phyloP scores from a whole-genome alignment of 108 stramenopile genomes.

The Nannochloropsis granulata region DNA sequence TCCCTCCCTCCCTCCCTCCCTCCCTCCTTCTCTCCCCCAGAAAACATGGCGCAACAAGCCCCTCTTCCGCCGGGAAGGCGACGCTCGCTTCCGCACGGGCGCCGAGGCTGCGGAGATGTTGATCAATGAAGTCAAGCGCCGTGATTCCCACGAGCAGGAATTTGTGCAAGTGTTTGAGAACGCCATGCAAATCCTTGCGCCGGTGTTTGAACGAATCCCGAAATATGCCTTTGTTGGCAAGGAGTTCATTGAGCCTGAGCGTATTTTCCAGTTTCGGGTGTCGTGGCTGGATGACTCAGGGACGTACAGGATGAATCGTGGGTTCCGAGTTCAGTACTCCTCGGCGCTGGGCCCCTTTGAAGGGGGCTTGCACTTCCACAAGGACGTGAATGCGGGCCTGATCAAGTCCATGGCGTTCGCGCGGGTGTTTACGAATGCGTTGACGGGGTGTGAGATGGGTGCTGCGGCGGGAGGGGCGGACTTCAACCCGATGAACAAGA shows the following conservation, averaged over 20 bases:
- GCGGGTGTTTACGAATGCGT: constrained; percentile 65
- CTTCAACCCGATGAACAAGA: constrained; percentile 78
- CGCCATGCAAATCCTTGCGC: constrained; percentile 60
- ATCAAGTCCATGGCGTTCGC: constrained; percentile 33
- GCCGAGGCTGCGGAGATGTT: constrained; percentile 25
- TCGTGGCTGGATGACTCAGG: constrained; percentile 46
- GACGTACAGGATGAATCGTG: constrained; percentile 39
- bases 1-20: background rate
- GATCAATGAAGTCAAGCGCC: constrained; percentile 42
- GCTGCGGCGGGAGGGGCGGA: constrained; percentile 85
- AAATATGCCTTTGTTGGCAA: constrained; percentile 89
- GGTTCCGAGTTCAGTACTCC: constrained; percentile 44
- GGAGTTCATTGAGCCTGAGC: constrained; percentile 48
- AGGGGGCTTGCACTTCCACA: constrained; percentile 76
- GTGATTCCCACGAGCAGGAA: constrained; percentile 63
- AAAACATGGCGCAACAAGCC: constrained; percentile 34
- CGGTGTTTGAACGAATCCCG: constrained; percentile 84
- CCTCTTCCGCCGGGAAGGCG: constrained; percentile 17
- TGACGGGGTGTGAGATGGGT: constrained; percentile 70
- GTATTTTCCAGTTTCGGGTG: constrained; percentile 45
- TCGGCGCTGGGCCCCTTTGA: constrained; percentile 83
- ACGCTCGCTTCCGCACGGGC: constrained; percentile 25
- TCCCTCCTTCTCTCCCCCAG: background rate
- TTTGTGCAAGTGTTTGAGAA: constrained; percentile 59
- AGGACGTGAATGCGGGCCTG: constrained; percentile 45